Conservation (phyloP, 352 stramenopile genomes). For the Aphanomyces stellatus region DNA sequence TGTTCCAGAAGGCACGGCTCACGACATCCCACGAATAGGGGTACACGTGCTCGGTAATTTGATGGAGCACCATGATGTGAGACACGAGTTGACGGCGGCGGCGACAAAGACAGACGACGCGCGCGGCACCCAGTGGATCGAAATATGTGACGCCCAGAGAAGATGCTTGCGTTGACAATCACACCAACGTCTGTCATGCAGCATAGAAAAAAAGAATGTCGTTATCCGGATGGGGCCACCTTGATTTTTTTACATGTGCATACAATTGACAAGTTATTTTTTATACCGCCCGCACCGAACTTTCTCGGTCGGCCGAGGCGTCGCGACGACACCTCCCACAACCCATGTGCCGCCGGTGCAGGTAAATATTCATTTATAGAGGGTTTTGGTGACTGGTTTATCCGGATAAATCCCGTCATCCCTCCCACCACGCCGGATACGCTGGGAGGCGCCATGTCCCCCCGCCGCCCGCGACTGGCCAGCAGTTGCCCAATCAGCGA, state of each 20-base stretch:
- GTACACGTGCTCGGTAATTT: conserved; percentile 66
- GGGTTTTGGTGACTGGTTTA: neutral
- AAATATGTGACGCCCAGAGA: neutral
- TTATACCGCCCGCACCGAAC: too few relatives aligned
- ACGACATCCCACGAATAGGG: conserved; percentile 79
- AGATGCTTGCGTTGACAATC: neutral
- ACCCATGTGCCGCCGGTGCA: neutral
- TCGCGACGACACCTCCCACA: neutral
- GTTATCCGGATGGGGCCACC: too few relatives aligned
- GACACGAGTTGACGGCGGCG: neutral
- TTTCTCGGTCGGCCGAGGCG: too few relatives aligned
- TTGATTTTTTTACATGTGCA: too few relatives aligned
- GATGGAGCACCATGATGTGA: conserved; percentile 60
- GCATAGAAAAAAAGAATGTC: neutral
- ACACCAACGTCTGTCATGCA: neutral
- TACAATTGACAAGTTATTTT: too few relatives aligned
- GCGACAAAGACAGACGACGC: neutral
- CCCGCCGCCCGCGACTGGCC: neutral
- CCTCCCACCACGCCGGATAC: neutral
- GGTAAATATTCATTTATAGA: neutral
- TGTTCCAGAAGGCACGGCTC: conserved; percentile 83
- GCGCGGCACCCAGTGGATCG: neutral
- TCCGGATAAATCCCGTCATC: neutral
- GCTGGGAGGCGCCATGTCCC: neutral
- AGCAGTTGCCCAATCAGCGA: neutral